Conservation (phyloP, 805 yeast genomes). For the Candida takata region DNA sequence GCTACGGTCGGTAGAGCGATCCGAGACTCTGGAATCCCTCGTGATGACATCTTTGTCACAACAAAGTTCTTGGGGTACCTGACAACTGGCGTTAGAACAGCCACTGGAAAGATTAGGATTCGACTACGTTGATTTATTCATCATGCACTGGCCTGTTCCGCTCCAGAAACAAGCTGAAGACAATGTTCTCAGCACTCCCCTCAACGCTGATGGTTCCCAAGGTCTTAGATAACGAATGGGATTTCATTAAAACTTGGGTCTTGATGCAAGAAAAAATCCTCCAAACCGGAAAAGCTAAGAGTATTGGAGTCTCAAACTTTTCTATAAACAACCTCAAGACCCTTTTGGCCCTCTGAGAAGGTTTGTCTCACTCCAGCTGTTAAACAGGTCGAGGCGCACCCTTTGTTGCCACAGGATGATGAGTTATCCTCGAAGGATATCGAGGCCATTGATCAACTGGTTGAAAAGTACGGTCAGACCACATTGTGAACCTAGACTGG, state of each 20-base stretch:
- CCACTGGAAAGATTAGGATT: constrained; percentile 57
- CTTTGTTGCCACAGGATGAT: constrained; percentile 16
- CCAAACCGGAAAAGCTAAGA: constrained; percentile 7
- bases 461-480: too few relatives aligned
- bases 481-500: too few relatives aligned
- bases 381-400: constrained; percentile 17
- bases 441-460: too few relatives aligned
- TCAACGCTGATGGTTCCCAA: constrained; percentile 42
- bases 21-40: constrained; percentile 46
- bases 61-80: constrained; percentile 58
- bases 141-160: constrained; percentile 77
- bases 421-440: too few relatives aligned
- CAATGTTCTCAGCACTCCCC: constrained; percentile 32
- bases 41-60: constrained; percentile 60
- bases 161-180: constrained; percentile 21
- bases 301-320: constrained; percentile 18
- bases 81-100: constrained; percentile 38
- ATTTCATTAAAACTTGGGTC: constrained; percentile 17
- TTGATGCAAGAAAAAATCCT: constrained; percentile 9
- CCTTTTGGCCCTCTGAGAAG: constrained; percentile 8
- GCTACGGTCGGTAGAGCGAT: constrained; percentile 48
- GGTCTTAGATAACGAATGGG: constrained; percentile 48
- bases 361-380: constrained; percentile 13
- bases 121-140: constrained; percentile 70
- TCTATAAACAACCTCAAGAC: constrained; percentile 10